A percentile compares a stretch with the other conserved stretches of the same genome.
Conservation (phyloP, 78 protist species). For the Diacronema lutheri region DNA sequence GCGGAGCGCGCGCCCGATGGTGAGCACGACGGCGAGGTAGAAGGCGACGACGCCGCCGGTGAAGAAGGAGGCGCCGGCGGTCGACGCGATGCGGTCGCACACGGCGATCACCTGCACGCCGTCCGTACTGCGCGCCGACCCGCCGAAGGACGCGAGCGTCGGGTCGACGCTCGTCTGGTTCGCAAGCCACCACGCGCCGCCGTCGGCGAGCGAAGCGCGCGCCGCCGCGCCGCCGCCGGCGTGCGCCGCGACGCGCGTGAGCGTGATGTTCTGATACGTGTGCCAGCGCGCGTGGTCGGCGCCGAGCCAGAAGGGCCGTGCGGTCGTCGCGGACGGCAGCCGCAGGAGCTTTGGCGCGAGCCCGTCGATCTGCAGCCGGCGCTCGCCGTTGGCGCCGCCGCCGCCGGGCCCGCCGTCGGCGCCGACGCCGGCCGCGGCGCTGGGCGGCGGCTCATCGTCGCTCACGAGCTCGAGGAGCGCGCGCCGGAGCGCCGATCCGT, state of each 20-base stretch:
- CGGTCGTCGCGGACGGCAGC: background rate
- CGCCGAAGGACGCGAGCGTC: background rate
- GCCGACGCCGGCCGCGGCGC: no score
- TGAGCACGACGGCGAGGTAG: background rate
- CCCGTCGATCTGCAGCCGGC: background rate
- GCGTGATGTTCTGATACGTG: background rate
- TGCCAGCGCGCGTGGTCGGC: background rate
- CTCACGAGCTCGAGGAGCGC: no score
- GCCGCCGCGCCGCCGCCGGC: background rate
- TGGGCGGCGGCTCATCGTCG: no score
- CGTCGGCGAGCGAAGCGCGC: background rate
- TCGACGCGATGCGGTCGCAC: background rate
- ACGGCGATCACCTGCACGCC: background rate
- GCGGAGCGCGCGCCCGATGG: background rate
- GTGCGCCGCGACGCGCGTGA: background rate
- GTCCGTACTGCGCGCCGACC: background rate
- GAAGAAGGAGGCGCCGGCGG: background rate
- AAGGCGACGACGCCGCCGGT: background rate
- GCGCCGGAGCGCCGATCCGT: no score
- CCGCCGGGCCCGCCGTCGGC: no score
- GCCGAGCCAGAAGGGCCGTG: background rate
- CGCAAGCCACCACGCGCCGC: background rate
- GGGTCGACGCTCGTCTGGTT: background rate
- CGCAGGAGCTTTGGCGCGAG: background rate
- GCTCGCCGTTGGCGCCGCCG: no score